Evolutionary conservation across 495 filamentous ascomycete genomes (phyloP).

Genomic region (Aspergillus campestris): DNA sequence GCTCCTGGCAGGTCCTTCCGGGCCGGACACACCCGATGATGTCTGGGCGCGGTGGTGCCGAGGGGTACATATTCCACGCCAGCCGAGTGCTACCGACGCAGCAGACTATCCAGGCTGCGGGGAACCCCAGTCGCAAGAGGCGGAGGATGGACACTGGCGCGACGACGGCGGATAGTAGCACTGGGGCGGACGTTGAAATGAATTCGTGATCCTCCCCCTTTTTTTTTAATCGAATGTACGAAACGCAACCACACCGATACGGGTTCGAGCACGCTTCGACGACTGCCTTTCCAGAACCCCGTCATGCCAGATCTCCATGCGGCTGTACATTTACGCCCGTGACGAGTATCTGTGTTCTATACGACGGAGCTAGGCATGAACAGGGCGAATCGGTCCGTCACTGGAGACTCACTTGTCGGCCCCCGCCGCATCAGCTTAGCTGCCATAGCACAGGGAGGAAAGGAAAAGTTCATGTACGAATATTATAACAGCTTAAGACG

Average conservation of each 20-base stretch:
- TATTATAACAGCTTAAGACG: neutral
- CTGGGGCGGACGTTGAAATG: constrained; percentile 29
- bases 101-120: constrained; percentile 72
- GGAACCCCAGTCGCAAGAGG: constrained; percentile 56
- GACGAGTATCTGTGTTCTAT: too few relatives aligned
- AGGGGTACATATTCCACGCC: constrained; percentile 84
- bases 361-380: too few relatives aligned
- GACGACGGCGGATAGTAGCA: constrained; percentile 12
- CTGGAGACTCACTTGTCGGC: too few relatives aligned
- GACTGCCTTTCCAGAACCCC: too few relatives aligned
- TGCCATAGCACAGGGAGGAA: too few relatives aligned
- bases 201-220: constrained; percentile 13
- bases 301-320: too few relatives aligned
- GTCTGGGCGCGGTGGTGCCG: constrained; percentile 77
- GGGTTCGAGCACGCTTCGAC: too few relatives aligned
- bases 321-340: too few relatives aligned
- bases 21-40: constrained; percentile 90
- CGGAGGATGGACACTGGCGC: constrained; percentile 24
- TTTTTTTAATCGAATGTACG: neutral
- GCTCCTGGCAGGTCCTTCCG: constrained; percentile 83
- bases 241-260: too few relatives aligned
- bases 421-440: too few relatives aligned
- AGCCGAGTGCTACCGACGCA: constrained; percentile 70
- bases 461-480: too few relatives aligned
- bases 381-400: too few relatives aligned